A percentile compares a stretch with the other conserved stretches of the same genome.
Evolutionary conservation across 176 grass and related monocot genomes (phyloP).

Genomic region (Zizania latifolia): DNA sequence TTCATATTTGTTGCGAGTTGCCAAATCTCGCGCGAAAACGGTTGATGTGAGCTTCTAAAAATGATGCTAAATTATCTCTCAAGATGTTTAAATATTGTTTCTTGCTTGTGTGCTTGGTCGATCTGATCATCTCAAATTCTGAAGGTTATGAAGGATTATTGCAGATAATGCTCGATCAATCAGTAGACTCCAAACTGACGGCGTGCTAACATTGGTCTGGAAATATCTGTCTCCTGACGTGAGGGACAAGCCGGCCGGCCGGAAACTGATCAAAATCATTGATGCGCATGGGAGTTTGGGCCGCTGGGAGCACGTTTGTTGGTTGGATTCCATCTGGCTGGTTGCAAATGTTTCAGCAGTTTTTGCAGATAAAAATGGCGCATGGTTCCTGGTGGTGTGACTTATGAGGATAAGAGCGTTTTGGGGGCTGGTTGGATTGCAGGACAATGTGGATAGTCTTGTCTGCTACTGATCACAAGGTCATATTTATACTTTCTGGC

Average conservation of each 20-base stretch:
- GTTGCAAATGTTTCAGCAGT: too few species aligned
- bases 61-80: background rate
- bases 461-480: constrained; percentile 15
- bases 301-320: background rate
- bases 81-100: background rate
- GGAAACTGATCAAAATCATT: background rate
- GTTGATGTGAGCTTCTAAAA: too few species aligned
- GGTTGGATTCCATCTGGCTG: background rate
- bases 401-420: background rate
- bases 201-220: background rate
- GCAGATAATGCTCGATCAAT: background rate
- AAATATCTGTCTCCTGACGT: background rate
- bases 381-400: background rate
- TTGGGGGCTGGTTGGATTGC: too few species aligned
- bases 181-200: background rate
- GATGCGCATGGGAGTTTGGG: background rate
- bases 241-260: background rate
- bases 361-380: background rate
- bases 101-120: background rate
- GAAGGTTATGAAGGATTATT: background rate
- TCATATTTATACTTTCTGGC: constrained; percentile 8
- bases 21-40: too few species aligned
- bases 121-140: background rate
- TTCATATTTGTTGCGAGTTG: background rate
- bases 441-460: constrained; percentile 22